Evolutionary conservation across 495 filamentous ascomycete species (phyloP).

Genomic region (Neurospora discreta): DNA sequence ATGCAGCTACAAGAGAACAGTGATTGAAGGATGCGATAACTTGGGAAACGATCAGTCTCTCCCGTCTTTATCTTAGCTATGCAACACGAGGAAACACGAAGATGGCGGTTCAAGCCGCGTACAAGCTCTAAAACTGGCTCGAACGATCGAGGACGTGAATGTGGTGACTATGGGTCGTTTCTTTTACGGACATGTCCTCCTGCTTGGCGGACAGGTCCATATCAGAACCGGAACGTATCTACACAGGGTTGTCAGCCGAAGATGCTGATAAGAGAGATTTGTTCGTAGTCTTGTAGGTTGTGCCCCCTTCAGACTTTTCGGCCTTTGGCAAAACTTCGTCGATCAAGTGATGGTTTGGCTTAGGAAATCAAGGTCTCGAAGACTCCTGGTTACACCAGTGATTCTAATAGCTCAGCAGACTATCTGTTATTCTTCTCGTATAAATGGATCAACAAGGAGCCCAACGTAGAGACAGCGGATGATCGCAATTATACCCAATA

Average conservation of each 20-base stretch:
- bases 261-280: not conserved
- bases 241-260: conserved; percentile 8
- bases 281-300: not conserved
- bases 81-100: not conserved
- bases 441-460: conserved; percentile 12
- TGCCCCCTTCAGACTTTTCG: conserved; percentile 10
- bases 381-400: not conserved
- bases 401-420: not conserved
- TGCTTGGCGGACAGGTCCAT: conserved; percentile 1
- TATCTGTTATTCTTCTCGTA: conserved; percentile 21
- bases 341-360: conserved; percentile 11
- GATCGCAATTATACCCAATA: conserved; percentile 15
- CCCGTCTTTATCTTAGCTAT: conserved; percentile 14
- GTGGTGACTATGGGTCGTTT: conserved; percentile 1
- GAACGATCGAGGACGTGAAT: not conserved
- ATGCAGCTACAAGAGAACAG: not conserved
- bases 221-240: conserved; percentile 8
- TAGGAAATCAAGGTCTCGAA: not conserved
- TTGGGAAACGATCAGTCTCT: conserved; percentile 7
- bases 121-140: not conserved
- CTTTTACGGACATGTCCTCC: conserved; percentile 6
- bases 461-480: conserved; percentile 5
- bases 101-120: not conserved
- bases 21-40: not conserved
- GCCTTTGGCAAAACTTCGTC: conserved; percentile 9